Percentiles rank a stretch among this genome's conserved stretches.
phyloP scores from a whole-genome alignment of 352 stramenopile genomes.

The Globisporangium irregulare region DNA sequence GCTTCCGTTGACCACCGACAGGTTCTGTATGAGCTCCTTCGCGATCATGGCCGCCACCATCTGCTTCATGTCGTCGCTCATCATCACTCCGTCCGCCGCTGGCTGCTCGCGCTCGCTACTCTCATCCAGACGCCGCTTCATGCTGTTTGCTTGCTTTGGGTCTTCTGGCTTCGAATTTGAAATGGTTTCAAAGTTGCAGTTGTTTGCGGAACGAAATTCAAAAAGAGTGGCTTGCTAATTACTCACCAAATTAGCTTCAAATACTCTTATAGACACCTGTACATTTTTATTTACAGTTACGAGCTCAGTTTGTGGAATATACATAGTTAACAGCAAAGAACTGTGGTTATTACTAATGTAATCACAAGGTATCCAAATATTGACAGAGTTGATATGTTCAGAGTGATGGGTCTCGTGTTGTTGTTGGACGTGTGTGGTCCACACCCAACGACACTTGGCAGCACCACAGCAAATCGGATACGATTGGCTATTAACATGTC shows the following conservation, averaged over 20 bases:
- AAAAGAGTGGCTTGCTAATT: background rate
- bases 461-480: background rate
- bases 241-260: background rate
- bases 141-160: constrained; percentile 11
- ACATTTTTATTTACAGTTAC: background rate
- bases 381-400: background rate
- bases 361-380: constrained; percentile 5
- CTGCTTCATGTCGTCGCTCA: constrained; percentile 32
- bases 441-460: background rate
- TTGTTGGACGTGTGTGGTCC: background rate
- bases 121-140: constrained; percentile 43
- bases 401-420: constrained; percentile 1
- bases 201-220: background rate
- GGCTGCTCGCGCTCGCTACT: constrained; percentile 9
- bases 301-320: background rate
- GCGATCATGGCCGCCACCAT: constrained; percentile 38
- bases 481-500: background rate
- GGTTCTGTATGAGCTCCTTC: constrained; percentile 28
- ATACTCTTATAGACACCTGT: background rate
- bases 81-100: background rate
- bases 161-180: background rate
- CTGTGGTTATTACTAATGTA: background rate
- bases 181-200: constrained; percentile 5
- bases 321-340: background rate
- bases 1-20: background rate